Base-by-base conservation (phyloP, 192 early-diverging fungal genomes). In the Phycomyces nitens region DNA sequence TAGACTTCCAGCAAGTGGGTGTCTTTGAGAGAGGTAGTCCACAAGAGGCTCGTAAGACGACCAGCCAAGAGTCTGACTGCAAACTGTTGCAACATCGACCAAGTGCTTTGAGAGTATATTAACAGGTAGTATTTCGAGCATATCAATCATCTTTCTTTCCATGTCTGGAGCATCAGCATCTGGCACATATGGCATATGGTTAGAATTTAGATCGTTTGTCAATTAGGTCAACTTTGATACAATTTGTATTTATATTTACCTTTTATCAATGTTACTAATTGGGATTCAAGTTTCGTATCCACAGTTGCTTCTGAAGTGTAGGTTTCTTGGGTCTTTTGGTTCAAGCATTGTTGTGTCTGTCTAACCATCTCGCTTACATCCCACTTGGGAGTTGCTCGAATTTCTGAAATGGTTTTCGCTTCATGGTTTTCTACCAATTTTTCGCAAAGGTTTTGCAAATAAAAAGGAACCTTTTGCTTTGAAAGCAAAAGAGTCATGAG, bases 1-100 rank as follows among this genome's bases (percentile, higher is more conserved):
- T n/a, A 83, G 20, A 7, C 64, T 72, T 10, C 79, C 71, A 29
- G 71, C 57, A 47, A 74, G 66, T 12, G 81, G 81, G 52, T 68
- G 65, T 3, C 77, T 63, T 24, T 66, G 65, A 24, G 56, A 38
- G 21, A 83, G 26, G 23, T 79, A 83, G 7, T 74, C 72, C 1
- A 75, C 34, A 21, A 83, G 41, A 23, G 72, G 73, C 15, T 76
- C 72, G 23, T 42, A 65, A 1, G 18, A 14, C 10, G 43, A 40
- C 43, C 29, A 65, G 24, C 58, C 66, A 7, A 59, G 29, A n/a
- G 34, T 29, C 1, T 57, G 21, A 6, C 58, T 34, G 53, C 63
- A 58, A 11, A 66, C 61, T 1, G 60, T 42, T 23, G 62, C 51
- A 16, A 73, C 18, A 4, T 38, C 40, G n/a, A n/a, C 34, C 9